Evolutionary conservation across 768 basidiomycete genomes (phyloP).

Genomic region (Pulveroboletus ravenelii): DNA sequence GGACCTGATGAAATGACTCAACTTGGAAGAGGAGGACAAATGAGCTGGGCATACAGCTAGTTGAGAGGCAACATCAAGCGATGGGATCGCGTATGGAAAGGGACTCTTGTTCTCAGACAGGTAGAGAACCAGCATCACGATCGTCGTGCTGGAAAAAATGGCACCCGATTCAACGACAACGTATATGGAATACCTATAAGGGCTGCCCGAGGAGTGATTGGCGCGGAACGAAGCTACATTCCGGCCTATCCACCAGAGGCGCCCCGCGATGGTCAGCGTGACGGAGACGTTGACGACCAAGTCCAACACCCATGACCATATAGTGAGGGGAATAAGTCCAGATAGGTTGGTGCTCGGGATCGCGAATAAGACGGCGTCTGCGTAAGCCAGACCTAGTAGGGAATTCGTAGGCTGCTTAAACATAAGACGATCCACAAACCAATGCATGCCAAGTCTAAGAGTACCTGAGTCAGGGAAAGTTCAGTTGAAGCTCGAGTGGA

Average conservation of each 20-base stretch:
- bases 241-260: slow-evolving; percentile 19
- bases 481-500: neutral
- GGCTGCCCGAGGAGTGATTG: slow-evolving; percentile 2
- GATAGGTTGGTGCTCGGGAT: slow-evolving; percentile 5
- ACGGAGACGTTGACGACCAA: slow-evolving; percentile 17
- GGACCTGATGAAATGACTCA: slow-evolving; percentile 1
- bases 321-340: slow-evolving; percentile 5
- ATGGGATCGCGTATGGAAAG: slow-evolving; percentile 11
- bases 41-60: slow-evolving; percentile 11
- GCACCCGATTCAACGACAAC: slow-evolving; percentile 18
- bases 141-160: slow-evolving; percentile 15
- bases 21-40: neutral
- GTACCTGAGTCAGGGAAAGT: slow-evolving; percentile 7
- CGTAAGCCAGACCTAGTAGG: slow-evolving; percentile 6
- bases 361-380: slow-evolving; percentile 9
- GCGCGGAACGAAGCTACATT: slow-evolving; percentile 4
- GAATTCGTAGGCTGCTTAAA: neutral
- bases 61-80: slow-evolving; percentile 16
- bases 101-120: slow-evolving; percentile 2
- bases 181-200: slow-evolving; percentile 14
- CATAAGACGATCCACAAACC: slow-evolving; percentile 5
- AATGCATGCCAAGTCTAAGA: slow-evolving; percentile 18
- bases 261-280: slow-evolving; percentile 19
- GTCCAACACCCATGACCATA: slow-evolving; percentile 19
- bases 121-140: slow-evolving; percentile 16